Conservation (phyloP, 2,329 filamentous ascomycete species). For the Arthrobotrys sinensis region DNA sequence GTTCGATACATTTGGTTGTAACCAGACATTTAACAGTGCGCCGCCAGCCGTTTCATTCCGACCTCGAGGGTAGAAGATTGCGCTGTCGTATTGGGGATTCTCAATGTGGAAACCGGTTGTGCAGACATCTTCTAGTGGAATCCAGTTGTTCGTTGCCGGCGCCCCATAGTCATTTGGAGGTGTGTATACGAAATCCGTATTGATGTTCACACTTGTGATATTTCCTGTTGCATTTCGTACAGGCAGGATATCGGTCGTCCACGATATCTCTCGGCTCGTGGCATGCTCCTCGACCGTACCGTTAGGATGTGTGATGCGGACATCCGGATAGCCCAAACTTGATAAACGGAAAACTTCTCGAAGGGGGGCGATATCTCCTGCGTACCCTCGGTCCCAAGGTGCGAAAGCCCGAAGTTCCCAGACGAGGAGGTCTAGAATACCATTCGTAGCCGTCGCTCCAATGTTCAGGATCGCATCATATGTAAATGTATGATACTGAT, state of each 20-base stretch:
- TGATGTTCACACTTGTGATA: slow-evolving; percentile 43
- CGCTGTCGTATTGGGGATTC: background rate
- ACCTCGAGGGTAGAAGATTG: slow-evolving; percentile 16
- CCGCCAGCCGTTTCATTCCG: slow-evolving; percentile 7
- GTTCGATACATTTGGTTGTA: slow-evolving; percentile 43
- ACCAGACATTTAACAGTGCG: slow-evolving; percentile 32
- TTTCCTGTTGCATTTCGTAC: slow-evolving; percentile 38
- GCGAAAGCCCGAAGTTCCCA: slow-evolving; percentile 44
- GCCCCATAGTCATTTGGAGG: slow-evolving; percentile 44
- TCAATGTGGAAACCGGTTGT: slow-evolving; percentile 10
- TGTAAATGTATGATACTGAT: slow-evolving; percentile 35
- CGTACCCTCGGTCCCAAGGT: slow-evolving; percentile 16
- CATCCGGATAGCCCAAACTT: slow-evolving; percentile 40
- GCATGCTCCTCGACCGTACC: slow-evolving; percentile 28
- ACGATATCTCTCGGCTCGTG: slow-evolving; percentile 37
- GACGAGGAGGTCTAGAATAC: slow-evolving; percentile 34
- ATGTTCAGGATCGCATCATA: slow-evolving; percentile 54
- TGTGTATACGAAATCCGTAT: slow-evolving; percentile 39
- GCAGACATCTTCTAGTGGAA: slow-evolving; percentile 37
- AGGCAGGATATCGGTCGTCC: slow-evolving; percentile 35
- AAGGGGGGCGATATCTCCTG: slow-evolving; percentile 20
- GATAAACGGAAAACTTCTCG: slow-evolving; percentile 42
- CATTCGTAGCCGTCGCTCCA: slow-evolving; percentile 18
- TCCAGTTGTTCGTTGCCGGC: slow-evolving; percentile 39
- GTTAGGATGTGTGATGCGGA: slow-evolving; percentile 34